Conservation (phyloP, 2,329 filamentous ascomycete species). For the Albophoma yamanashiensis region DNA sequence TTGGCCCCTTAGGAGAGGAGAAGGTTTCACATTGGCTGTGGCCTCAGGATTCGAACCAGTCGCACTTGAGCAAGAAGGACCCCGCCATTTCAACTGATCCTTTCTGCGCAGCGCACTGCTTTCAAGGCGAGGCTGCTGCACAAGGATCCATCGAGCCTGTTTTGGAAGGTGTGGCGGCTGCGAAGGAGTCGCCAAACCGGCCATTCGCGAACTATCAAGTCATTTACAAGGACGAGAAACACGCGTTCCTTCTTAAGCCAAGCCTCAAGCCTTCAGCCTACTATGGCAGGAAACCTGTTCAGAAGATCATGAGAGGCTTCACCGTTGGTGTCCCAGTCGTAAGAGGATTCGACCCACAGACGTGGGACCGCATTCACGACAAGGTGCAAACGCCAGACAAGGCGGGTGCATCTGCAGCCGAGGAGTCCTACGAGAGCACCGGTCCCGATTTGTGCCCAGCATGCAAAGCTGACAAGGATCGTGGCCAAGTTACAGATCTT, state of each 20-base stretch:
- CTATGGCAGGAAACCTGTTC: slow-evolving; percentile 69
- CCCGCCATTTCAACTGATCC: slow-evolving; percentile 40
- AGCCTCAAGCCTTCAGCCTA: slow-evolving; percentile 77
- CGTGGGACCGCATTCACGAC: slow-evolving; percentile 64
- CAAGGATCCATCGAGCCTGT: slow-evolving; percentile 35
- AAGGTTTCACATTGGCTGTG: slow-evolving; percentile 80
- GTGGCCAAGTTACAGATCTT: slow-evolving; percentile 70
- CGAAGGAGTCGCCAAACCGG: slow-evolving; percentile 33
- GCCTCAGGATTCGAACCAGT: slow-evolving; percentile 42
- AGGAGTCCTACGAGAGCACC: slow-evolving; percentile 17
- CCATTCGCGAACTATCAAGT: slow-evolving; percentile 69
- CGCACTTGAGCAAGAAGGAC: slow-evolving; percentile 15
- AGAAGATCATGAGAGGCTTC: slow-evolving; percentile 73
- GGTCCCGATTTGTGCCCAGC: slow-evolving; percentile 34
- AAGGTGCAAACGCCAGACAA: slow-evolving; percentile 25
- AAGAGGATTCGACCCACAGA: slow-evolving; percentile 70
- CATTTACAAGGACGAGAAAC: slow-evolving; percentile 67
- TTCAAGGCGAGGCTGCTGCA: slow-evolving; percentile 46
- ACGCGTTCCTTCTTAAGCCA: slow-evolving; percentile 80
- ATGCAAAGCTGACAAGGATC: slow-evolving; percentile 52
- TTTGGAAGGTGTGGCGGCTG: slow-evolving; percentile 19
- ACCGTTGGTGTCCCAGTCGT: slow-evolving; percentile 81
- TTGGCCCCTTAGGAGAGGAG: slow-evolving; percentile 81
- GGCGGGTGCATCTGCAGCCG: slow-evolving; percentile 13
- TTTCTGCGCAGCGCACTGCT: slow-evolving; percentile 50